A percentile compares a stretch with the other conserved stretches of the same genome.
phyloP scores from a whole-genome alignment of 164 flowering plant genomes.

The Stephania japonica region DNA sequence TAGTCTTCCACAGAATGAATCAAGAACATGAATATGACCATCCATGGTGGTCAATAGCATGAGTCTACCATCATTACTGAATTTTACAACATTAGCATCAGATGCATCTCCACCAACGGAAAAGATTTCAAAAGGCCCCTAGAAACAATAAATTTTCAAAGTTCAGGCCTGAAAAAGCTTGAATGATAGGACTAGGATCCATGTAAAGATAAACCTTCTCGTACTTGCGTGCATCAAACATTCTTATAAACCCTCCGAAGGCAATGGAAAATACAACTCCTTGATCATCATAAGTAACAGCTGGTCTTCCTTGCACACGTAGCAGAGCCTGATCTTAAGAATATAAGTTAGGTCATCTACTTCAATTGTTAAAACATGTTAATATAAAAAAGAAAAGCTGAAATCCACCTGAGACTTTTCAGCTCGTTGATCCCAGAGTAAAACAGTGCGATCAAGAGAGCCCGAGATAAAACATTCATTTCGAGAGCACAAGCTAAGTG shows the following conservation, averaged over 20 bases:
- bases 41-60: conserved; percentile 81
- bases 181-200: background rate
- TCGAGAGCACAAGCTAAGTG: conserved; percentile 82
- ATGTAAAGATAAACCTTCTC: conserved; percentile 58
- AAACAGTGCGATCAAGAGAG: conserved; percentile 91
- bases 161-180: conserved; percentile 6
- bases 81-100: conserved; percentile 89
- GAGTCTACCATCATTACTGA: conserved; percentile 93
- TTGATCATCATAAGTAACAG: conserved; percentile 93
- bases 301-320: conserved; percentile 97
- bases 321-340: conserved; percentile 59
- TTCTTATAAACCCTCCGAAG: conserved; percentile 85
- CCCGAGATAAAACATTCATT: conserved; percentile 91
- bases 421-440: conserved; percentile 96
- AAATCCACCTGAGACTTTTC: conserved; percentile 86
- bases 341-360: conserved; percentile 6
- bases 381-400: background rate
- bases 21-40: conserved; percentile 88
- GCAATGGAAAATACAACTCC: conserved; percentile 91
- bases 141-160: conserved; percentile 5
- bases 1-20: conserved; percentile 88
- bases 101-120: conserved; percentile 87
- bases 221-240: conserved; percentile 92
- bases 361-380: no score
- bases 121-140: conserved; percentile 98